These are phyloP conservation scores for Vicia sativa DNA, from an alignment of 306 rosid genomes.

Conservation along the genomic window DNA sequence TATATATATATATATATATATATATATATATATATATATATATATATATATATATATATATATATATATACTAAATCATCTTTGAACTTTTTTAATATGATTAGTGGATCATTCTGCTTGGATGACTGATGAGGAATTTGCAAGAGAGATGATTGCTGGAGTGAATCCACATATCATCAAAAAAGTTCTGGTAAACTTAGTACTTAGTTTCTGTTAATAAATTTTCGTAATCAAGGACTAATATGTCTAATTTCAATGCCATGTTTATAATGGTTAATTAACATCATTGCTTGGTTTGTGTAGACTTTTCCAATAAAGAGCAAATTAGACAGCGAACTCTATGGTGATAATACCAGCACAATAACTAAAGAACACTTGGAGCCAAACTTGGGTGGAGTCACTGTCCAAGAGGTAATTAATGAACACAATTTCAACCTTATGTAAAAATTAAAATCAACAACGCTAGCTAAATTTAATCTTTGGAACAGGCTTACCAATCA, in stretches of 20 bases:
- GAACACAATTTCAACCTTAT: background rate
- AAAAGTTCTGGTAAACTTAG: constrained; percentile 27
- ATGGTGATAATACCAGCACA: constrained; percentile 64
- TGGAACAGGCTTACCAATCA: constrained; percentile 52
- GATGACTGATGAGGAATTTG: constrained; percentile 84
- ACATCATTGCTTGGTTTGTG: background rate
- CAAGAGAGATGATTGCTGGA: constrained; percentile 77
- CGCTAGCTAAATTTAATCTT: background rate
- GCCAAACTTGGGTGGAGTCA: constrained; percentile 56
- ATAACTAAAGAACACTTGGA: constrained; percentile 53
- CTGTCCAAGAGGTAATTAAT: constrained; percentile 54
- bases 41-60: background rate
- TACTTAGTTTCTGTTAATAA: background rate
- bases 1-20: background rate
- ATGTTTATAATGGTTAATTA: constrained; percentile 3
- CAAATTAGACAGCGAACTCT: constrained; percentile 56
- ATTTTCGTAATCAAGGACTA: no score
- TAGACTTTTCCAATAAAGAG: constrained; percentile 76
- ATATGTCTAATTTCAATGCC: background rate
- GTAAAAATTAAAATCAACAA: background rate
- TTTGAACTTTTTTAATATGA: constrained; percentile 24
- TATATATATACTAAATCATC: no score
- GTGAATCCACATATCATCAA: constrained; percentile 62
- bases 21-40: background rate
- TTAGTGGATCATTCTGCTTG: constrained; percentile 61